Evolutionary conservation across 768 basidiomycete species (phyloP).

Genomic region (Termitomyces sp.): DNA sequence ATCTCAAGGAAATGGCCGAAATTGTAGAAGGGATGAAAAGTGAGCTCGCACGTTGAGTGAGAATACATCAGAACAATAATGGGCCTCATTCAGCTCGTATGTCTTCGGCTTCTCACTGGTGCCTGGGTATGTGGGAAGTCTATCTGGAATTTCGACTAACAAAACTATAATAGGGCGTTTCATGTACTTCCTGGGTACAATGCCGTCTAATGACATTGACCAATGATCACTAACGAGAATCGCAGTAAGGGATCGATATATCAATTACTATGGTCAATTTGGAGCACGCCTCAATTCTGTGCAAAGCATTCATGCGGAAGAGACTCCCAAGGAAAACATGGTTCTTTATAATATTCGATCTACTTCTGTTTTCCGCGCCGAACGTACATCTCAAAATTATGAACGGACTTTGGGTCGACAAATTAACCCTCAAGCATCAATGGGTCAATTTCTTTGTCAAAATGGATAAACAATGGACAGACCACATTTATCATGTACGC

Average conservation of each 20-base stretch:
- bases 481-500: slow-evolving; percentile 39
- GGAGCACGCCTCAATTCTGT: slow-evolving; percentile 34
- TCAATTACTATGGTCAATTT: slow-evolving; percentile 38
- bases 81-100: background rate
- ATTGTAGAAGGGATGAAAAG: slow-evolving; percentile 6
- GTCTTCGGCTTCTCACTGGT: slow-evolving; percentile 1
- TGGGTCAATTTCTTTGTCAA: slow-evolving; percentile 37
- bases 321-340: slow-evolving; percentile 20
- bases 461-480: slow-evolving; percentile 33
- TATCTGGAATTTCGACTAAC: background rate
- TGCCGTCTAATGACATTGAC: background rate
- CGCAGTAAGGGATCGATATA: slow-evolving; percentile 20
- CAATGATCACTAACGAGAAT: background rate
- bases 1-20: slow-evolving; percentile 6
- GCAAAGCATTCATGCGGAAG: slow-evolving; percentile 22
- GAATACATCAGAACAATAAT: background rate
- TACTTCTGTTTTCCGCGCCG: slow-evolving; percentile 41
- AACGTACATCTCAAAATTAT: slow-evolving; percentile 33
- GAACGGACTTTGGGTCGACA: slow-evolving; percentile 44
- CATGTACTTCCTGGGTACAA: slow-evolving; percentile 9
- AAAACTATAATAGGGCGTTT: slow-evolving; percentile 10
- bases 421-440: slow-evolving; percentile 24
- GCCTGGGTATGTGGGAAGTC: background rate
- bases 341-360: slow-evolving; percentile 29
- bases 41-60: background rate